phyloP scores from a whole-genome alignment of 2,329 filamentous ascomycete genomes.

The Monosporascus sp. region DNA sequence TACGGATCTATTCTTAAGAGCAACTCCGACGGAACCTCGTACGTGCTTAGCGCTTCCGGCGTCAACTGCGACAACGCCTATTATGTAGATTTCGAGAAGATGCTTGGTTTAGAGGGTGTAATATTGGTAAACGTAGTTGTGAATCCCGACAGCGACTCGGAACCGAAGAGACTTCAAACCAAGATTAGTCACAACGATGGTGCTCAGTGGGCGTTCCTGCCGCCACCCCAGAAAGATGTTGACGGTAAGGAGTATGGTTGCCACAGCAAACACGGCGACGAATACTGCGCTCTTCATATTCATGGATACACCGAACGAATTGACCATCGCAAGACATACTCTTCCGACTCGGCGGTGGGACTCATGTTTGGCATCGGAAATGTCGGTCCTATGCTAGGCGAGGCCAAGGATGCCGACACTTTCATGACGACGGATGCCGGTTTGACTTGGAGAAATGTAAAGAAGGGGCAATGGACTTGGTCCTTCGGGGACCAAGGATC shows the following conservation, averaged over 20 bases:
- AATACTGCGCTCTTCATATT: constrained; percentile 80
- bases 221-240: constrained; percentile 64
- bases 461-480: constrained; percentile 87
- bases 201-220: constrained; percentile 73
- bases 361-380: constrained; percentile 90
- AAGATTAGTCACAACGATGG: constrained; percentile 97
- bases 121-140: constrained; percentile 78
- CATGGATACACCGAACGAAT: constrained; percentile 91
- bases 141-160: constrained; percentile 62
- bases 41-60: constrained; percentile 73
- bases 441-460: constrained; percentile 77
- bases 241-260: constrained; percentile 71
- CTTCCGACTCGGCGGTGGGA: constrained; percentile 81
- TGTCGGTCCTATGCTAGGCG: constrained; percentile 66
- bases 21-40: constrained; percentile 96
- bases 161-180: constrained; percentile 76
- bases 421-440: constrained; percentile 93
- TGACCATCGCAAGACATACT: constrained; percentile 80
- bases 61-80: constrained; percentile 75
- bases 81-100: constrained; percentile 95
- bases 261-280: constrained; percentile 49
- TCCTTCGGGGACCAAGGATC: constrained; percentile 94
- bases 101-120: constrained; percentile 86
- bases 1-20: constrained; percentile 93
- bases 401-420: constrained; percentile 71